phyloP scores from a whole-genome alignment of 306 rosid genomes.

The Herpetospermum pedunculosum region DNA sequence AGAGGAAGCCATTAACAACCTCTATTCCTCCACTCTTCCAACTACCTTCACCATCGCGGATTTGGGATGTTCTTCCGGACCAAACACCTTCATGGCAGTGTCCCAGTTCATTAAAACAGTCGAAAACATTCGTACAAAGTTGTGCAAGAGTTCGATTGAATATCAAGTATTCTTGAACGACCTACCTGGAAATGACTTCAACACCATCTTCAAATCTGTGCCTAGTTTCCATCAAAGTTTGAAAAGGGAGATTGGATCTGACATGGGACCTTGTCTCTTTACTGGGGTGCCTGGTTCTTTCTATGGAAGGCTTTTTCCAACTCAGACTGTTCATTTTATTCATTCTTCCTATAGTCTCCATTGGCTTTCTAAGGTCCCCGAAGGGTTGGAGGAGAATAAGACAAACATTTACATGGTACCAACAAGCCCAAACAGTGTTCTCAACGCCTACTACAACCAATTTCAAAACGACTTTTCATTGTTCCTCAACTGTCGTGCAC shows the following conservation, averaged over 20 bases:
- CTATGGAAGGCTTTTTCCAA: slow-evolving; percentile 39
- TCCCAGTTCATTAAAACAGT: slow-evolving; percentile 11
- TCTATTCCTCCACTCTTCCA: neutral
- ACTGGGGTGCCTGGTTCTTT: slow-evolving; percentile 39
- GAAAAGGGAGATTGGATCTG: neutral
- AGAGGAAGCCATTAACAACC: neutral
- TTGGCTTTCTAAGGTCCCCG: slow-evolving; percentile 36
- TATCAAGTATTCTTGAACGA: slow-evolving; percentile 36
- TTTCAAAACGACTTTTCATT: slow-evolving; percentile 25
- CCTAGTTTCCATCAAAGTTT: slow-evolving; percentile 19
- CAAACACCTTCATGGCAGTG: neutral
- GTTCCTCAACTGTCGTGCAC: slow-evolving; percentile 23
- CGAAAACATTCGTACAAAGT: neutral
- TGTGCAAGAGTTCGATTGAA: neutral
- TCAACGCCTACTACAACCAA: slow-evolving; percentile 14
- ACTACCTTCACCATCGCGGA: slow-evolving; percentile 6
- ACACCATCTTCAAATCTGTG: slow-evolving; percentile 20
- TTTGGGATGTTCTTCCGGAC: slow-evolving; percentile 17
- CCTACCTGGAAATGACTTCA: slow-evolving; percentile 43
- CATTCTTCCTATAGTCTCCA: slow-evolving; percentile 33
- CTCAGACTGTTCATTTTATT: slow-evolving; percentile 20
- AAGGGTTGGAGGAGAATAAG: slow-evolving; percentile 18
- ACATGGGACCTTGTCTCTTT: slow-evolving; percentile 21
- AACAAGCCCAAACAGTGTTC: slow-evolving; percentile 18
- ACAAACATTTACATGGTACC: slow-evolving; percentile 14